These are phyloP conservation scores for Hsuehochloa calcarea DNA, from an alignment of 176 grass and related monocot genomes.

Conservation along the genomic window DNA sequence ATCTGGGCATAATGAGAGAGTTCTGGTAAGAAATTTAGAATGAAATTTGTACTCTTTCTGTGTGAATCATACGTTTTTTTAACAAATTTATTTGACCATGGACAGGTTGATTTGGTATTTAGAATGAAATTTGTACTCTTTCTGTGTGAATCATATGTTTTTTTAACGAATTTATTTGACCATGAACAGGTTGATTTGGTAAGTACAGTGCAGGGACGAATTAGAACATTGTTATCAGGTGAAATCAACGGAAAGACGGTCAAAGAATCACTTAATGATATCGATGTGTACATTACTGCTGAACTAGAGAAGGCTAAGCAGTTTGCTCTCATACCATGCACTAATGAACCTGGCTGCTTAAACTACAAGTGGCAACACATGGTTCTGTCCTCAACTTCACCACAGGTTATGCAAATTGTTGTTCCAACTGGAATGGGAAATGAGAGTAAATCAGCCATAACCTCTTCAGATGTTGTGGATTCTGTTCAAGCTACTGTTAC, in stretches of 20 bases:
- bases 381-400: neutral
- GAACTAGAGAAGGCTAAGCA: conserved; percentile 35
- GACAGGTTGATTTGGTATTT: conserved; percentile 49
- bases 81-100: neutral
- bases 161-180: conserved; percentile 6
- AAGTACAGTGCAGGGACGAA: conserved; percentile 35
- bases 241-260: conserved; percentile 26
- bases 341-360: conserved; percentile 2
- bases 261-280: conserved; percentile 34
- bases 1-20: conserved; percentile 24
- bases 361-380: neutral
- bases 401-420: conserved; percentile 27
- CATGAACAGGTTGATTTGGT: conserved; percentile 44
- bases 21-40: conserved; percentile 39
- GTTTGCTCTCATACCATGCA: conserved; percentile 4
- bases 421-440: conserved; percentile 30
- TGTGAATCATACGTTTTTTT: neutral
- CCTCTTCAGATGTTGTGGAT: conserved; percentile 11
- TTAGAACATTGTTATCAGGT: conserved; percentile 41
- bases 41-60: neutral
- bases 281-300: conserved; percentile 45
- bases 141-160: too few species aligned
- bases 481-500: conserved; percentile 8
- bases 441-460: neutral
- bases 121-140: too few species aligned